Conservation (phyloP, 129 eudicot genomes). For the Rutidosis leptorrhynchoides region DNA sequence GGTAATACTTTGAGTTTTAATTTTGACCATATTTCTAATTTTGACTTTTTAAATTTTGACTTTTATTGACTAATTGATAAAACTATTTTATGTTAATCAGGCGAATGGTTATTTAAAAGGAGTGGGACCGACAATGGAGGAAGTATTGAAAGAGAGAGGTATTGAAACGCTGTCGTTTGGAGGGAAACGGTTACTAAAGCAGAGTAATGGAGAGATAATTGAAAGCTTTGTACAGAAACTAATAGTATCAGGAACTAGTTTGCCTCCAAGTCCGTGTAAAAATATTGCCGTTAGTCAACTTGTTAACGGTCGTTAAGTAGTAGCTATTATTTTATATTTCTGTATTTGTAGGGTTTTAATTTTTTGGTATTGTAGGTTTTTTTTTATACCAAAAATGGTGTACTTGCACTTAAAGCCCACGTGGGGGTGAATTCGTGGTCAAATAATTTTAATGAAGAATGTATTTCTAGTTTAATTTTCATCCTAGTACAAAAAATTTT, state of each 20-base stretch:
- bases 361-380: constrained; percentile 16
- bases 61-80: not conserved
- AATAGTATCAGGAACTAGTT: constrained; percentile 54
- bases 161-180: constrained; percentile 90
- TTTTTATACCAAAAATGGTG: constrained; percentile 22
- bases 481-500: not conserved
- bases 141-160: constrained; percentile 61
- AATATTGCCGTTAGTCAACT: constrained; percentile 64
- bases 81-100: constrained; percentile 37
- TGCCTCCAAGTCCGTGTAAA: constrained; percentile 98
- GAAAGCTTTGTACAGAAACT: constrained; percentile 76
- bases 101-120: constrained; percentile 47
- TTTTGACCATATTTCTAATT: not conserved
- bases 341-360: not conserved
- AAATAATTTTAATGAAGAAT: not conserved
- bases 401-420: constrained; percentile 24
- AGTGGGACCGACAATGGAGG: constrained; percentile 31
- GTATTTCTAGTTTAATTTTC: not conserved
- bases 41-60: not conserved
- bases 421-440: constrained; percentile 12
- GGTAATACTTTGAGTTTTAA: constrained; percentile 33
- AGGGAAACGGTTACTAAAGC: constrained; percentile 78
- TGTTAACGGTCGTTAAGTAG: constrained; percentile 64
- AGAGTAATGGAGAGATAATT: constrained; percentile 87
- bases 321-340: constrained; percentile 8